Conservation (phyloP, 495 filamentous ascomycete species). For the Cenococcum geophilum region DNA sequence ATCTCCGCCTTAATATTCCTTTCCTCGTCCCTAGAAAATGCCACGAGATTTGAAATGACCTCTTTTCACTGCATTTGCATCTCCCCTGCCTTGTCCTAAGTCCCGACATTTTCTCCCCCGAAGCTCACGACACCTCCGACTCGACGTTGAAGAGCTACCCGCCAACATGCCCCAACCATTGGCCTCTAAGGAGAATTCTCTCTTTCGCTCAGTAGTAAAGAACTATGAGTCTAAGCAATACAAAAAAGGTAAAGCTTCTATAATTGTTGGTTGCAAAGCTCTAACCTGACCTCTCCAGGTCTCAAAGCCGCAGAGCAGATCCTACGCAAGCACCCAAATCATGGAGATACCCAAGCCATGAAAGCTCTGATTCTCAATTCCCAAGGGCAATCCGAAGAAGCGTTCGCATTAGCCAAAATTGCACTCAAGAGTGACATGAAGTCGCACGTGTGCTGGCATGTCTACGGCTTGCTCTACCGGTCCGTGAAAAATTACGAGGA, state of each 20-base stretch:
- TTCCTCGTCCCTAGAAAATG: neutral
- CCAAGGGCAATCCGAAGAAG: constrained; percentile 83
- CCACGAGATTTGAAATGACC: constrained; percentile 4
- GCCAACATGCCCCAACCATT: constrained; percentile 70
- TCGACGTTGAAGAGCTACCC: neutral
- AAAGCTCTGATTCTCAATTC: constrained; percentile 95
- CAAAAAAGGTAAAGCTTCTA: constrained; percentile 63
- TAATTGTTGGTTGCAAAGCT: constrained; percentile 3
- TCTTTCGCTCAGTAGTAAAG: constrained; percentile 90
- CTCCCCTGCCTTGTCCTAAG: neutral
- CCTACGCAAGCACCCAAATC: constrained; percentile 83
- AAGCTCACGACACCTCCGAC: constrained; percentile 1
- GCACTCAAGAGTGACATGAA: constrained; percentile 94
- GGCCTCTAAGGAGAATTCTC: constrained; percentile 79
- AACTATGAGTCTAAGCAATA: constrained; percentile 97
- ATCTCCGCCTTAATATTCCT: neutral
- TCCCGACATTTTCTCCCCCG: neutral
- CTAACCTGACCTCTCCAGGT: constrained; percentile 43
- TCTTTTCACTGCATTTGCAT: neutral
- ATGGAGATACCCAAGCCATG: constrained; percentile 98
- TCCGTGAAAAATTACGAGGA: constrained; percentile 96
- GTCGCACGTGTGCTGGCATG: constrained; percentile 98
- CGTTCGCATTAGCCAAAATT: constrained; percentile 84
- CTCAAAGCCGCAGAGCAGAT: constrained; percentile 92
- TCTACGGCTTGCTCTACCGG: constrained; percentile 92